Base-by-base conservation (phyloP, 176 grass and related monocot species). In the Eleusine coracana region DNA sequence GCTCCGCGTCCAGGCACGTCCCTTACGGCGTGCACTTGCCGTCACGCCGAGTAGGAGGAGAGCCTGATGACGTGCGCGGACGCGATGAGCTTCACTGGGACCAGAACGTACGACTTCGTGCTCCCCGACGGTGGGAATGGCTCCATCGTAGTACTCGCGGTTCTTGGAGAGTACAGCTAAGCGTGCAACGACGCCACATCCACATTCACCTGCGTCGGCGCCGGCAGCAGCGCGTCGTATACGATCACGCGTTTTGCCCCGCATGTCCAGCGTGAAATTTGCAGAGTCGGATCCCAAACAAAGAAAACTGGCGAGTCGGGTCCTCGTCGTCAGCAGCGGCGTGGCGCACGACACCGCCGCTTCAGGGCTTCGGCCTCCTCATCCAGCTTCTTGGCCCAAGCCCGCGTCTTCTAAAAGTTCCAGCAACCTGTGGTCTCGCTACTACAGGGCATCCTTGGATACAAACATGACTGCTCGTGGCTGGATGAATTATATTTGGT, bases 91-190 rank as follows among this genome's bases (percentile, higher is more conserved):
- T 34, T 34, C 31, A 34, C 31, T 34, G 2, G 31, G 31, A 34
- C 31, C 31, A 34, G 31, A 34, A 34, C 31, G 31, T 34, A 34
- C 31, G 31, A 34, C 31, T 34, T 34, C 31, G 2, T 34, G 31
- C 31, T 34, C 31, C 31, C 31, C 2, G 31, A 34, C 31, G 31
- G 31, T 34, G 31, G 31, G 31, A 34, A 34, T 34, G 31, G 31
- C 31, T 34, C 95, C 95, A 0, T 83, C 95, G 10, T 23, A 68
- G 2, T 94, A 92, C 86, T 97, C 92, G 10, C 70, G 88, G 77
- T 94, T 93, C 71, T 97, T 97, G 90, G 93, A 94, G 90, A 82
- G 0, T 97, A 93, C 88, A 97, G 90, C 88, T 97, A 97, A 62
- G 92, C 95, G 4, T 97, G 91, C 78, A 90, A 97, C 77, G 95